Evolutionary conservation across 495 filamentous ascomycete species (phyloP).

Genomic region (Penicillium pulvis): DNA sequence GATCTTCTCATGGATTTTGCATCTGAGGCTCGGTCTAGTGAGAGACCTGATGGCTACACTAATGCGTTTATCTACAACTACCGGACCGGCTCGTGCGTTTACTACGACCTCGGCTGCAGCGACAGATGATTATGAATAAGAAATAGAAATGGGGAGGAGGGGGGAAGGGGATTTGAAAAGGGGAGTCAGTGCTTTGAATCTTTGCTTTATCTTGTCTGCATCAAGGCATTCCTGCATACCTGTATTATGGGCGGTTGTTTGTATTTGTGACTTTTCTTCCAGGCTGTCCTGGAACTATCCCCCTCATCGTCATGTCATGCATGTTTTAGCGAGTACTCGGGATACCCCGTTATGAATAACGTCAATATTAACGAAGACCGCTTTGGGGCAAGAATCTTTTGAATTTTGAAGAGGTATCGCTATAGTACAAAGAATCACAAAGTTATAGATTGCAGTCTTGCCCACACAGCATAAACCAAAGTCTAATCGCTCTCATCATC

Average conservation of each 20-base stretch:
- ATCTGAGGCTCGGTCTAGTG: conserved; percentile 45
- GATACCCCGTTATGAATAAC: conserved; percentile 34
- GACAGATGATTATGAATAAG: conserved; percentile 21
- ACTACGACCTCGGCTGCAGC: conserved; percentile 64
- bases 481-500: conserved; percentile 73
- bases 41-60: conserved; percentile 52
- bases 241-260: conserved; percentile 1
- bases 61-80: conserved; percentile 84
- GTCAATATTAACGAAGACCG: conserved; percentile 15
- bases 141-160: background rate
- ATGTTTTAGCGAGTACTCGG: conserved; percentile 29
- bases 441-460: background rate
- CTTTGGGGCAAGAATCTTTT: conserved; percentile 4
- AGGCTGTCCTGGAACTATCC: background rate
- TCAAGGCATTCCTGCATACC: background rate
- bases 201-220: background rate
- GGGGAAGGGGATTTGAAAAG: background rate
- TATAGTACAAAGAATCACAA: conserved; percentile 35
- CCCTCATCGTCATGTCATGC: conserved; percentile 27
- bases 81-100: conserved; percentile 70
- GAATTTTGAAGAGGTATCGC: conserved; percentile 35
- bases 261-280: background rate
- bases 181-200: conserved; percentile 1
- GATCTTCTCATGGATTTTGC: conserved; percentile 68
- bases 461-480: background rate